Evolutionary conservation across 2,329 filamentous ascomycete species (phyloP), one percentile per base, ranked within the genome.

Genomic region (Curvularia sp.): DNA sequence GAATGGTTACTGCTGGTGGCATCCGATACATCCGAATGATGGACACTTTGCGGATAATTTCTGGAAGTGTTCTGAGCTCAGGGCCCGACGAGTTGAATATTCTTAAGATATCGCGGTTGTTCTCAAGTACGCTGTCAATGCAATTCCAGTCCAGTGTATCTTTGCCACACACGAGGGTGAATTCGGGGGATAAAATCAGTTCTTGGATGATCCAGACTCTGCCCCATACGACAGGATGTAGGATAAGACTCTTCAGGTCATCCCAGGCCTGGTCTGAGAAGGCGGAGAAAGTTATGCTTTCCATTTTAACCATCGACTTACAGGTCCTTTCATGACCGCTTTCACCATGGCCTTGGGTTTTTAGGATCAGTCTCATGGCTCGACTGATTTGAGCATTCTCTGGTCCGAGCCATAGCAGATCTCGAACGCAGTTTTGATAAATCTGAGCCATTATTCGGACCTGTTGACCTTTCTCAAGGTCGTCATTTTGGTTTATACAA

Each of bases 401-500:
- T 33, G 26, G n/a, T 12, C 46, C 46, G 8, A 48, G 46, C 46
- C 46, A 48, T 31, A 48, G 18, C 26, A 48, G 4, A 20, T 31
- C 46, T 48, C 46, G 46, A 15, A 20, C 31, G 10, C 26, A 48
- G 26, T 18, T 31, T 31, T 30, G 26, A 48, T 48, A 48, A 20
- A 48, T 48, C n/a, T 33, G 28, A 38, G 4, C 20, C 46, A 49
- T 49, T 4, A 49, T 49, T 13, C n/a, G 18, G 28, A 49, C 46
- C 12, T 49, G 46, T 13, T 22, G 20, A 33, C 31, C 12, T 35
- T 18, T 49, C 28, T 49, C 28, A 20, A 38, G 4, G 20, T 33
- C 46, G 13, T 49, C 28, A 49, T 38, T 38, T 38, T 49, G 46
- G 20, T 49, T 35, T 31, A 49, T 49, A 24, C 46, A 49, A 24